Percentiles rank a stretch among this genome's conserved stretches.
Evolutionary conservation across 192 early-diverging fungal species (phyloP).

Genomic region (Podila verticillata): DNA sequence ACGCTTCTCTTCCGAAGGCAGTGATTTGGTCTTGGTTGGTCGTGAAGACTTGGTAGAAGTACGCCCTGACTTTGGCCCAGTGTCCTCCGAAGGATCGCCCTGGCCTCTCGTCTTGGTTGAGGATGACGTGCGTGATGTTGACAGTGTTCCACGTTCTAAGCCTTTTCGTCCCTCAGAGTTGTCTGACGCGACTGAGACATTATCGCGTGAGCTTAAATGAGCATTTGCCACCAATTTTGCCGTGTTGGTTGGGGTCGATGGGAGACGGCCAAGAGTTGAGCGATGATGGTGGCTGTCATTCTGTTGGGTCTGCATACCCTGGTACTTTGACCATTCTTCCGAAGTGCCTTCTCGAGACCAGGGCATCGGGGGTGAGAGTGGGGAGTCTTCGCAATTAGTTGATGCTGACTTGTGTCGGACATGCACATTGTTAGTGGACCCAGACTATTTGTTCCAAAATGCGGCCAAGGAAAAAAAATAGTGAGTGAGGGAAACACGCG

Average conservation of each 20-base stretch:
- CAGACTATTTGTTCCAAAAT: background rate
- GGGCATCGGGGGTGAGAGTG: slow-evolving; percentile 37
- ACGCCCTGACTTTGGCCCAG: background rate
- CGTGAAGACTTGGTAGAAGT: too few species aligned
- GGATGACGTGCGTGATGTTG: too few species aligned
- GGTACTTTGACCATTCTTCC: slow-evolving; percentile 44
- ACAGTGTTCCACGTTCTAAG: too few species aligned
- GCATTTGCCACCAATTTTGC: slow-evolving; percentile 11
- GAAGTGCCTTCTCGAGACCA: slow-evolving; percentile 44
- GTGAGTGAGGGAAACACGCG: background rate
- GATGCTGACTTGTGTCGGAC: background rate
- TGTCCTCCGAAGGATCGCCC: too few species aligned
- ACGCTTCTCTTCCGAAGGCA: background rate
- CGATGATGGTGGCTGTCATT: slow-evolving; percentile 27
- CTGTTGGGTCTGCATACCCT: slow-evolving; percentile 32
- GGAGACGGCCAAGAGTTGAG: background rate
- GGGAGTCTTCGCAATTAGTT: slow-evolving; percentile 22
- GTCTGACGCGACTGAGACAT: background rate
- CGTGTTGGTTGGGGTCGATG: background rate
- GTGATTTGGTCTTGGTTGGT: too few species aligned
- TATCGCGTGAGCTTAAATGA: background rate
- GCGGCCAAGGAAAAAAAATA: background rate
- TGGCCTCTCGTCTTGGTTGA: too few species aligned
- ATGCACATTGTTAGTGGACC: background rate
- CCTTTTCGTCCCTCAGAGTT: background rate